Evolutionary conservation across 2,329 filamentous ascomycete species (phyloP), one percentile per base, ranked within the genome.

Genomic region (Exophiala bonariae): DNA sequence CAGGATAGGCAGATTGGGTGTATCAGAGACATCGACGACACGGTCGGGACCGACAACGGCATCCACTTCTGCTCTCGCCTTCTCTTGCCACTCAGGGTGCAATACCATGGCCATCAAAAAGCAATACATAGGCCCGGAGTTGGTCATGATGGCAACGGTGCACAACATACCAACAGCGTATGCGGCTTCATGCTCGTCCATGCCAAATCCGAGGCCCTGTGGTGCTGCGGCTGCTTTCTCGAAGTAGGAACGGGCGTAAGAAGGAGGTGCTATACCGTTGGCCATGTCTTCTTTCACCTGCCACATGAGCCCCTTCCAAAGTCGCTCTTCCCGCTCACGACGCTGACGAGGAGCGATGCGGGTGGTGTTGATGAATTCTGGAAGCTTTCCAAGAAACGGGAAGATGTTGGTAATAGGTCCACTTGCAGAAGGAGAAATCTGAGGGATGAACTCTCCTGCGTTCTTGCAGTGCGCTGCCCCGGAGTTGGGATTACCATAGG

Each of bases 11-110:
- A 73, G 61, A 19, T 51, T 54, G 11, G 59, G 47, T 43, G 68
- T 63, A 52, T 73, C 69, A 3, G 67, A 64, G 3, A 76, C 62
- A 13, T 67, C 70, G 3, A 73, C 68, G 50, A 72, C 56, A 30
- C 67, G 63, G 2, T 68, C 70, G 14, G 23, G 23, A 26, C 62
- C 61, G 47, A 72, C 73, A 32, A 62, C 61, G 39, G 66, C 65
- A 46, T 76, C 72, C 33, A 75, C 64, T 58, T 76, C 73, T 28
- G 67, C 59, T 50, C 74, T 73, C n/a, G 70, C 64, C 14, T 67
- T 67, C n/a, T 61, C 62, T 53, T 76, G 73, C 71, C 73, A 75
- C 42, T 73, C 64, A 1, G 73, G 73, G 50, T 76, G 69, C 44
- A 74, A 66, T 11, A 76, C 64, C 74, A 77, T 77, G 9, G 69